A percentile compares a stretch with the other conserved stretches of the same genome.
phyloP scores from a whole-genome alignment of 202 grass and related monocot genomes.

The Panicum hallii region DNA sequence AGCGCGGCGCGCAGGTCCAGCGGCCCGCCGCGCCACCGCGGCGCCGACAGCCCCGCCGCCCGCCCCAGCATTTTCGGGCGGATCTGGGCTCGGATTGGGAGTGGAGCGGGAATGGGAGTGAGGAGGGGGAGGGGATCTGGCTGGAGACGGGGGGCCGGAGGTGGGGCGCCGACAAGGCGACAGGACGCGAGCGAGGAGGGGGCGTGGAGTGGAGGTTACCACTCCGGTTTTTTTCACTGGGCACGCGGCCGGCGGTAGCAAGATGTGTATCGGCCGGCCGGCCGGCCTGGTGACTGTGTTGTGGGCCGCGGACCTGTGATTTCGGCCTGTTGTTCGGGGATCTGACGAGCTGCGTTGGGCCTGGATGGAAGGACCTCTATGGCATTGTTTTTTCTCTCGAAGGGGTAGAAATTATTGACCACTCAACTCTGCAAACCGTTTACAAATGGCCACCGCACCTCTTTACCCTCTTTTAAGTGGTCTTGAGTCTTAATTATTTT shows the following conservation, averaged over 20 bases:
- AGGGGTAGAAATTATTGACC: too few relatives aligned
- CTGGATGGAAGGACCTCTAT: too few relatives aligned
- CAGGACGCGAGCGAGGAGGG: conserved; percentile 1
- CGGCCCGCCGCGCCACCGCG: conserved; percentile 49
- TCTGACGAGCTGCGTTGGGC: neutral
- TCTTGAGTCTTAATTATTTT: too few relatives aligned
- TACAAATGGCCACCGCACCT: too few relatives aligned
- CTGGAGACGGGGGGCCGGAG: neutral
- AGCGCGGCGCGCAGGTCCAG: conserved; percentile 59
- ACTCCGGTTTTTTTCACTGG: neutral
- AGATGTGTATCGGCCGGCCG: too few relatives aligned
- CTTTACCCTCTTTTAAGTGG: too few relatives aligned
- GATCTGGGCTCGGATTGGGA: conserved; percentile 48
- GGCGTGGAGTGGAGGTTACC: conserved; percentile 27
- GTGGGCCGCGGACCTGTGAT: neutral
- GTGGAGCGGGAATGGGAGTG: conserved; percentile 4
- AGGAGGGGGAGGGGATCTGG: conserved; percentile 34
- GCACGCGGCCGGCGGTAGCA: conserved; percentile 22
- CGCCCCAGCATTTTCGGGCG: conserved; percentile 55
- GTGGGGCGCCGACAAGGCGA: conserved; percentile 40
- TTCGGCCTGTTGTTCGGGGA: neutral
- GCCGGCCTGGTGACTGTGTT: too few relatives aligned
- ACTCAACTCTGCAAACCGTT: too few relatives aligned
- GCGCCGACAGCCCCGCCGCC: conserved; percentile 37
- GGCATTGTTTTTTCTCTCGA: too few relatives aligned